Evolutionary conservation across 2,329 filamentous ascomycete species (phyloP).

Genomic region (Colletotrichum theobromicola): DNA sequence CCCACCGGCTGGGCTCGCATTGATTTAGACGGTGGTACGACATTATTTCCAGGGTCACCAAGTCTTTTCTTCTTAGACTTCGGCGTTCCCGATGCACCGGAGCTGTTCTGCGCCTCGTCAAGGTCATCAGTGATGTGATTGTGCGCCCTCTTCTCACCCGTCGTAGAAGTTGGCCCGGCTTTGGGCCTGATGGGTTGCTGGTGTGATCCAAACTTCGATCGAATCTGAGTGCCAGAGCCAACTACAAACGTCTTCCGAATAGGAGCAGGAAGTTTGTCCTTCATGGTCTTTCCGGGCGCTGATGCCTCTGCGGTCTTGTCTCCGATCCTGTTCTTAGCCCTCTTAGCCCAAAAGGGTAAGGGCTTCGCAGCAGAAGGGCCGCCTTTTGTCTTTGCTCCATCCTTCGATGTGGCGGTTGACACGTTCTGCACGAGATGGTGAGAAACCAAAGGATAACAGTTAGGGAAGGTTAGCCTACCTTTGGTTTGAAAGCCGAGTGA

Average conservation of each 20-base stretch:
- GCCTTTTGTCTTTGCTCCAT: not conserved
- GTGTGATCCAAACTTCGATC: not conserved
- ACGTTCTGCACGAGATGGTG: not conserved
- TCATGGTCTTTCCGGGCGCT: not conserved
- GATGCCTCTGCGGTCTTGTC: not conserved
- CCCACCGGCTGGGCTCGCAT: not conserved
- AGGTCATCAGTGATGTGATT: not conserved
- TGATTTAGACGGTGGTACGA: not conserved
- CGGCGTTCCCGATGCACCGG: not conserved
- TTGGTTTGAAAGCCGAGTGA: not conserved
- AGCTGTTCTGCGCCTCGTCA: not conserved
- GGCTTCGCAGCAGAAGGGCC: not conserved
- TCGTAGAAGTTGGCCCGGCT: not conserved
- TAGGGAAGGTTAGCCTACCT: not conserved
- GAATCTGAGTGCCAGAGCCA: not conserved
- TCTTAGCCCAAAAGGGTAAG: not conserved
- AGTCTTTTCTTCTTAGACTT: not conserved
- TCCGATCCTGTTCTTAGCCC: not conserved
- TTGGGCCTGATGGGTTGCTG: not conserved
- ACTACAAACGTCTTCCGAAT: not conserved
- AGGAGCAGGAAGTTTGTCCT: not conserved
- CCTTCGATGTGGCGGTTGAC: not conserved
- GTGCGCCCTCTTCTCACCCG: not conserved
- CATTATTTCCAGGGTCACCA: not conserved
- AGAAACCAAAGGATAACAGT: accelerated